These are phyloP conservation scores for Syncephalastrum contaminatum DNA, from an alignment of 371 early-diverging fungal species.

Conservation along the genomic window DNA sequence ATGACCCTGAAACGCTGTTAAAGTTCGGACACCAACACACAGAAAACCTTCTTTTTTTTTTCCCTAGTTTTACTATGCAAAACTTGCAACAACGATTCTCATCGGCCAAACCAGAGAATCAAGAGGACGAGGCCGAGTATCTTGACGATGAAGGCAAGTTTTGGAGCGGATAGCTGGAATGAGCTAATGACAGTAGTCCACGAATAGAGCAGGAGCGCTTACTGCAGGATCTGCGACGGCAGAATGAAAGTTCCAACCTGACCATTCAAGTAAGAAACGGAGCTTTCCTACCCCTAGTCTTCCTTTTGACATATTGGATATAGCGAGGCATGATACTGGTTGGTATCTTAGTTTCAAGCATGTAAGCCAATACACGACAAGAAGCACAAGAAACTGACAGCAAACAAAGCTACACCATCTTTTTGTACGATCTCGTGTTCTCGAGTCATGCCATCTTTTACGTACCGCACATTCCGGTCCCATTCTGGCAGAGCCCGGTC, in stretches of 20 bases:
- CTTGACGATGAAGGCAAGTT: slow-evolving; percentile 38
- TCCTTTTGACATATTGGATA: background rate
- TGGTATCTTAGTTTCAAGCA: slow-evolving; percentile 18
- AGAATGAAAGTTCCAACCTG: slow-evolving; percentile 34
- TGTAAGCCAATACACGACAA: slow-evolving; percentile 16
- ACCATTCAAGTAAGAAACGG: slow-evolving; percentile 22
- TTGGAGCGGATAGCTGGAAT: no score
- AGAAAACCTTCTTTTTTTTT: no score
- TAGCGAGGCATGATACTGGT: slow-evolving; percentile 27
- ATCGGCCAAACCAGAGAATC: background rate
- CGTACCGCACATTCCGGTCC: slow-evolving; percentile 20
- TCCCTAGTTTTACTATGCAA: no score
- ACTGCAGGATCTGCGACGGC: slow-evolving; percentile 28
- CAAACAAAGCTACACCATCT: slow-evolving; percentile 18
- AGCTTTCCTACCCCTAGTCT: background rate
- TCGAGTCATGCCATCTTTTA: slow-evolving; percentile 18
- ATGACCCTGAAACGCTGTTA: no score
- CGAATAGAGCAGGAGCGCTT: slow-evolving; percentile 35
- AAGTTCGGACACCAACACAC: no score
- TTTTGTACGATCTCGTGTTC: slow-evolving; percentile 17
- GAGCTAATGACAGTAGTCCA: background rate
- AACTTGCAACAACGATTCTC: no score
- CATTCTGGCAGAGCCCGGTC: slow-evolving; percentile 11
- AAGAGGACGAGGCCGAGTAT: slow-evolving; percentile 31
- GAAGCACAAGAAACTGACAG: background rate